Evolutionary conservation across 768 basidiomycete species (phyloP).

Genomic region (Termitomyces sp.): DNA sequence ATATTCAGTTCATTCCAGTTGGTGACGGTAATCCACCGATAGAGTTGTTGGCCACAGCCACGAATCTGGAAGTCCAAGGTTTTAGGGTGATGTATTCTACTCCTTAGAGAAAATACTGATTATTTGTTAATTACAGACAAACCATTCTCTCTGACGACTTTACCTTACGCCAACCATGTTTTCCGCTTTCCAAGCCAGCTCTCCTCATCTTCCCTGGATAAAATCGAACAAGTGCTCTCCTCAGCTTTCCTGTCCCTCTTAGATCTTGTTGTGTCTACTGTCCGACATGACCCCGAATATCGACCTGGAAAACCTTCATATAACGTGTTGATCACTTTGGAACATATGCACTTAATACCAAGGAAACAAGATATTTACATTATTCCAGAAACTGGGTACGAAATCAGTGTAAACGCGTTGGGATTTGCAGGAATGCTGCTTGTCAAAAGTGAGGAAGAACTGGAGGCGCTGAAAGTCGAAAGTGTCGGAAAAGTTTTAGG

Average conservation of each 20-base stretch:
- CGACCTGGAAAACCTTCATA: constrained; percentile 69
- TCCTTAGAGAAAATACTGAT: not conserved
- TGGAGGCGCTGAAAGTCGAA: constrained; percentile 62
- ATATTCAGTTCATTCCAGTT: constrained; percentile 79
- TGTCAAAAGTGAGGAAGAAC: constrained; percentile 76
- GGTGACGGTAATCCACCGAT: constrained; percentile 68
- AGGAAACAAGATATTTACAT: constrained; percentile 59
- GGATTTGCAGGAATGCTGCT: constrained; percentile 90
- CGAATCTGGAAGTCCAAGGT: constrained; percentile 59
- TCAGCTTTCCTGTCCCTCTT: constrained; percentile 66
- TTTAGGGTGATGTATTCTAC: constrained; percentile 6
- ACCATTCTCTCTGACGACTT: constrained; percentile 60
- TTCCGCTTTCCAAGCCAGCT: constrained; percentile 50
- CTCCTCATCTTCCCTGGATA: constrained; percentile 30
- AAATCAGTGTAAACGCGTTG: constrained; percentile 75
- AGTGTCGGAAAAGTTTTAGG: constrained; percentile 58
- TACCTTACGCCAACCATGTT: constrained; percentile 83
- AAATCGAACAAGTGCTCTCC: constrained; percentile 49
- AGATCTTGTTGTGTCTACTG: constrained; percentile 70
- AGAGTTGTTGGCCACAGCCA: constrained; percentile 58
- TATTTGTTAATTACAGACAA: constrained; percentile 40
- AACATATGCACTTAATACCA: constrained; percentile 86
- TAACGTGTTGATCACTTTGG: constrained; percentile 76
- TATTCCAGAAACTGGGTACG: constrained; percentile 47
- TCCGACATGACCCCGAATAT: constrained; percentile 61